Percentiles rank a stretch among this genome's conserved stretches.
Conservation (phyloP, 441 rosid species). For the Kokia cookei region DNA sequence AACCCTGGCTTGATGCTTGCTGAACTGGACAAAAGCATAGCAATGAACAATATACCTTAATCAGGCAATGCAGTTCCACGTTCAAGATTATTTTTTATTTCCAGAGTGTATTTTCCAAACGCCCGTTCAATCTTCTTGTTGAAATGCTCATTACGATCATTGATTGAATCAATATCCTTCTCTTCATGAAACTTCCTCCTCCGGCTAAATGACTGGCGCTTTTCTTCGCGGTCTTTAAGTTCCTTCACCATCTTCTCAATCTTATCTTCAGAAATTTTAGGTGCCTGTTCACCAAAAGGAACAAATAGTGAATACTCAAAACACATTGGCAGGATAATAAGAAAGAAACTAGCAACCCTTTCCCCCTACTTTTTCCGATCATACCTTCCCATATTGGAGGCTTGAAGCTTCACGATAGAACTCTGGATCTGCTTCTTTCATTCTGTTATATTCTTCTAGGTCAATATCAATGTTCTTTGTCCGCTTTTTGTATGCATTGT, state of each 20-base stretch:
- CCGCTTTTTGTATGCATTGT: slow-evolving; percentile 83
- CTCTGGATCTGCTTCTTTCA: slow-evolving; percentile 97
- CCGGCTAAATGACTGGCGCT: slow-evolving; percentile 72
- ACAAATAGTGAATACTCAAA: neutral
- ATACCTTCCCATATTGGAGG: slow-evolving; percentile 92
- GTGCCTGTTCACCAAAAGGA: slow-evolving; percentile 47
- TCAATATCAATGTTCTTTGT: slow-evolving; percentile 68
- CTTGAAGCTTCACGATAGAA: slow-evolving; percentile 95
- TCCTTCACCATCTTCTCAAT: slow-evolving; percentile 83
- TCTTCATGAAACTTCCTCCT: slow-evolving; percentile 83
- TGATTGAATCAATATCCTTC: slow-evolving; percentile 93
- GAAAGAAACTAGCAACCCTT: neutral
- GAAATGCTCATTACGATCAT: slow-evolving; percentile 95
- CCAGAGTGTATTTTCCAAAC: slow-evolving; percentile 82
- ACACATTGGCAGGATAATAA: neutral
- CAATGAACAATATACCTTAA: slow-evolving; percentile 29
- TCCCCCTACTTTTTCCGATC: neutral
- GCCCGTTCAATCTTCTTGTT: slow-evolving; percentile 95
- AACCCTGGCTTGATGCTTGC: neutral
- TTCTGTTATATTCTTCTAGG: slow-evolving; percentile 78
- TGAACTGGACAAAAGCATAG: neutral
- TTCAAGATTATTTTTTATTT: slow-evolving; percentile 93
- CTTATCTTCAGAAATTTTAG: slow-evolving; percentile 73
- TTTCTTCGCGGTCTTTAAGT: slow-evolving; percentile 67
- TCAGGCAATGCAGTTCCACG: slow-evolving; percentile 93